Evolutionary conservation across 2,329 filamentous ascomycete species (phyloP).

Genomic region (Beauveria scarabaeidicola): DNA sequence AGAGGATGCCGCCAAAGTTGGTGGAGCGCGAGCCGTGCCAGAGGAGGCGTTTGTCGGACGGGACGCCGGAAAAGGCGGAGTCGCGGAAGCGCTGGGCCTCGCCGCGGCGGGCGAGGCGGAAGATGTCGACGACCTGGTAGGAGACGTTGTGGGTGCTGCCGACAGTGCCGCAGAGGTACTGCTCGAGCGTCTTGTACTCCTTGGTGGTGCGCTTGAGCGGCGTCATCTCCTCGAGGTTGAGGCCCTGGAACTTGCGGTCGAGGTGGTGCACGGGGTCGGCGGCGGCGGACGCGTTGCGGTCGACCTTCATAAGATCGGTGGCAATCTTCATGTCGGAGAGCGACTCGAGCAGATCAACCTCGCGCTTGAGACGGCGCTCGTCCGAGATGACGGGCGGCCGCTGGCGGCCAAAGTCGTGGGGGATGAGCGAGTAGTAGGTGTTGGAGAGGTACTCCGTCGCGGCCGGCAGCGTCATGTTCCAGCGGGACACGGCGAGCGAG

Average conservation of each 20-base stretch:
- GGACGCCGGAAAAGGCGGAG: conserved; percentile 41
- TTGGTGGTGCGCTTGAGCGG: conserved; percentile 46
- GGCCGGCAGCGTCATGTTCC: conserved; percentile 26
- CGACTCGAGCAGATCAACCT: conserved; percentile 72
- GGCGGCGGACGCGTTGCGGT: conserved; percentile 32
- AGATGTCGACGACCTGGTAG: conserved; percentile 64
- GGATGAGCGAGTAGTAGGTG: conserved; percentile 71
- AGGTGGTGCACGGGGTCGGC: conserved; percentile 51
- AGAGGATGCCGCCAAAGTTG: conserved; percentile 81
- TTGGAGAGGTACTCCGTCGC: conserved; percentile 63
- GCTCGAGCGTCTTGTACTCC: conserved; percentile 57
- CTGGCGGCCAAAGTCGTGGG: conserved; percentile 69
- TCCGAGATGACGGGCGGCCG: conserved; percentile 60
- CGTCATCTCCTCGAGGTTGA: conserved; percentile 71
- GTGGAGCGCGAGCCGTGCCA: conserved; percentile 83
- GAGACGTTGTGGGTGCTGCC: conserved; percentile 56
- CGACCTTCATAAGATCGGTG: conserved; percentile 64
- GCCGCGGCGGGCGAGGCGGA: conserved; percentile 69
- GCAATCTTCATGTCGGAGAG: conserved; percentile 81
- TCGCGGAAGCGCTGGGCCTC: conserved; percentile 61
- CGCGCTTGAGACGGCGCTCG: conserved; percentile 54
- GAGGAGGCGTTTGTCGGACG: conserved; percentile 64
- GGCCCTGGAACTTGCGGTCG: conserved; percentile 62
- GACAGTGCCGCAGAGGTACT: conserved; percentile 60
- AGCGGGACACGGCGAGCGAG: conserved; percentile 34